Evolutionary conservation across 805 yeast genomes (phyloP).

Genomic region (Lipomyces japonicus): DNA sequence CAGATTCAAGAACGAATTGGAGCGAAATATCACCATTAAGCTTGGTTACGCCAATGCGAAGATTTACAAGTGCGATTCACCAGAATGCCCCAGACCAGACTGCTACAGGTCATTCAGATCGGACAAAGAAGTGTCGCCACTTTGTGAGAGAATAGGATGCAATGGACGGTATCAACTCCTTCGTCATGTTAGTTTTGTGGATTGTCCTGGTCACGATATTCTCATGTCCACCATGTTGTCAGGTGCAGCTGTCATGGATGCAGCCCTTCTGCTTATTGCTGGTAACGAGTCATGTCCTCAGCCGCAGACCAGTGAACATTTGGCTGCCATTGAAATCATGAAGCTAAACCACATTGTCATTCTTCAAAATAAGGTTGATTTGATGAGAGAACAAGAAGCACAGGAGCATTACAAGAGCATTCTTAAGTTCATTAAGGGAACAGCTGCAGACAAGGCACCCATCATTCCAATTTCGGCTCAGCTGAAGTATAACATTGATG

Average conservation of each 20-base stretch:
- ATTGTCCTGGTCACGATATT: slow-evolving; percentile 99
- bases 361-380: slow-evolving; percentile 95
- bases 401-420: slow-evolving; percentile 92
- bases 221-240: slow-evolving; percentile 99
- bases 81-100: slow-evolving; percentile 85
- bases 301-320: slow-evolving; percentile 98
- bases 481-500: slow-evolving; percentile 96
- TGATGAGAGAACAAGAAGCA: slow-evolving; percentile 96
- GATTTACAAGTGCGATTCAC: slow-evolving; percentile 87
- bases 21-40: slow-evolving; percentile 97
- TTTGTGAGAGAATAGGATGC: slow-evolving; percentile 84
- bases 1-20: slow-evolving; percentile 96
- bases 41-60: slow-evolving; percentile 99
- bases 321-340: slow-evolving; percentile 99
- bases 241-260: slow-evolving; percentile 99
- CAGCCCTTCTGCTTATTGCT: slow-evolving; percentile 91
- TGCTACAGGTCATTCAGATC: slow-evolving; percentile 93
- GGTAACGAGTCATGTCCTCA: slow-evolving; percentile 99
- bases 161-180: slow-evolving; percentile 82
- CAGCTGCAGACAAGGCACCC: slow-evolving; percentile 99
- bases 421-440: slow-evolving; percentile 89
- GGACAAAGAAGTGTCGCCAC: slow-evolving; percentile 91
- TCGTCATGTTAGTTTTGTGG: slow-evolving; percentile 97
- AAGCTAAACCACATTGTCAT: slow-evolving; percentile 94
- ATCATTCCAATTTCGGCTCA: slow-evolving; percentile 98